These are phyloP conservation scores for Venturia pyrina DNA, from an alignment of 2,329 filamentous ascomycete genomes.

Conservation along the genomic window DNA sequence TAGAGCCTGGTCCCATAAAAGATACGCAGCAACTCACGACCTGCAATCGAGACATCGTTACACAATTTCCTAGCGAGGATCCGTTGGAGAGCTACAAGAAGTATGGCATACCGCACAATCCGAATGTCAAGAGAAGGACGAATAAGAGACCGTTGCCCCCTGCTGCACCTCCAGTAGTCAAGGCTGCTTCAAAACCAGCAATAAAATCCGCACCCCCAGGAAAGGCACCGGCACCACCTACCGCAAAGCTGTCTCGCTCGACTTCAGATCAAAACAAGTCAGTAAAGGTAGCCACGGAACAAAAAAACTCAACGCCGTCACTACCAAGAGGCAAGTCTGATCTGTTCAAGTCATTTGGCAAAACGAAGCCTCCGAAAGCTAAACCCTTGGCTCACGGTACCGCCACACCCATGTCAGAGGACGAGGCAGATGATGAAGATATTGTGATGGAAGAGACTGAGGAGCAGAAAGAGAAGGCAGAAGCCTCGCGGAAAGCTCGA, in stretches of 20 bases:
- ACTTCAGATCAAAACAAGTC: background rate
- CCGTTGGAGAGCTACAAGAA: constrained; percentile 47
- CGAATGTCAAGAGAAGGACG: constrained; percentile 42
- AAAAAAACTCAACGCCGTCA: background rate
- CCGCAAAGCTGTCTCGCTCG: background rate
- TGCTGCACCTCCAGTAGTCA: constrained; percentile 22
- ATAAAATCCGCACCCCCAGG: background rate
- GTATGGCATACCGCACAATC: constrained; percentile 69
- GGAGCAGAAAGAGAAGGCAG: constrained; percentile 15
- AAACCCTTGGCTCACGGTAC: constrained; percentile 23
- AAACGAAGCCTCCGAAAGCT: constrained; percentile 45
- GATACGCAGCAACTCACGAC: constrained; percentile 60
- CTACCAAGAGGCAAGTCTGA: constrained; percentile 33
- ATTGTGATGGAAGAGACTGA: constrained; percentile 23
- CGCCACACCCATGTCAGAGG: constrained; percentile 27
- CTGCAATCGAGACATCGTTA: constrained; percentile 52
- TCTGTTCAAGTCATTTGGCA: constrained; percentile 74
- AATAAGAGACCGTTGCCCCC: background rate
- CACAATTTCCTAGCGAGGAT: constrained; percentile 48
- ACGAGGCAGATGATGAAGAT: constrained; percentile 21
- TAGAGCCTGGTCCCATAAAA: constrained; percentile 59
- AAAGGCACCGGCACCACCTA: background rate
- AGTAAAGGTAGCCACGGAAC: background rate
- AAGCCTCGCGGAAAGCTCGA: constrained; percentile 32
- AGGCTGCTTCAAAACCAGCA: constrained; percentile 19